Conservation (phyloP, 164 flowering plant genomes). For the Liriodendron chinense region DNA sequence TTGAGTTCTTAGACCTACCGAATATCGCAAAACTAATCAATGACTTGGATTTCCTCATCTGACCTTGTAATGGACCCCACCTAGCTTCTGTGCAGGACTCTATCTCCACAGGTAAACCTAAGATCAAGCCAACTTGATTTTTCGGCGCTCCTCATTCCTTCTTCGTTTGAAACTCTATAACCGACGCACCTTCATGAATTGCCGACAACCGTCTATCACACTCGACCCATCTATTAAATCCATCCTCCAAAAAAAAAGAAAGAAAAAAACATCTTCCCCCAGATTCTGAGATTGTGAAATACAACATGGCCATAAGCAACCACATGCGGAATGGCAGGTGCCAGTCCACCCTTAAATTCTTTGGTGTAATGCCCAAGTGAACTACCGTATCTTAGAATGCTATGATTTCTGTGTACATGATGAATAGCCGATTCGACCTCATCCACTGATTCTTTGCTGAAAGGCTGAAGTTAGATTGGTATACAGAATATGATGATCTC, state of each 20-base stretch:
- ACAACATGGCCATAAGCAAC: conserved; percentile 35
- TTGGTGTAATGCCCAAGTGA: conserved; percentile 39
- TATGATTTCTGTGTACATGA: conserved; percentile 44
- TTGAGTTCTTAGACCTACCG: too few relatives aligned
- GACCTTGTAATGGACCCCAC: too few relatives aligned
- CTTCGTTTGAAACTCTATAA: too few relatives aligned
- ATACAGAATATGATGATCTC: conserved; percentile 30
- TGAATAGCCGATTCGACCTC: conserved; percentile 27
- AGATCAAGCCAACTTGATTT: too few relatives aligned
- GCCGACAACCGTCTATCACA: too few relatives aligned
- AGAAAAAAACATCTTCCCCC: conserved; percentile 4
- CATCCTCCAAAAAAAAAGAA: background rate
- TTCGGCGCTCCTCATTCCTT: too few relatives aligned
- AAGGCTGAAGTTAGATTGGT: conserved; percentile 33
- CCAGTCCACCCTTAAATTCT: conserved; percentile 30
- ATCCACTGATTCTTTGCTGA: conserved; percentile 34
- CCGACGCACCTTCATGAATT: too few relatives aligned
- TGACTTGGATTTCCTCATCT: too few relatives aligned
- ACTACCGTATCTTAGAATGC: conserved; percentile 55
- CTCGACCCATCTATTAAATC: background rate
- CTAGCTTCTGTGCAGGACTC: too few relatives aligned
- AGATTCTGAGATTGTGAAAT: conserved; percentile 44
- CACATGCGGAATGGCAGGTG: conserved; percentile 1
- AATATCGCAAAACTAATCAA: too few relatives aligned
- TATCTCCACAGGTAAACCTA: too few relatives aligned